Conservation (phyloP, 2,329 filamentous ascomycete species). For the Stagonosporopsis chrysanthemi region DNA sequence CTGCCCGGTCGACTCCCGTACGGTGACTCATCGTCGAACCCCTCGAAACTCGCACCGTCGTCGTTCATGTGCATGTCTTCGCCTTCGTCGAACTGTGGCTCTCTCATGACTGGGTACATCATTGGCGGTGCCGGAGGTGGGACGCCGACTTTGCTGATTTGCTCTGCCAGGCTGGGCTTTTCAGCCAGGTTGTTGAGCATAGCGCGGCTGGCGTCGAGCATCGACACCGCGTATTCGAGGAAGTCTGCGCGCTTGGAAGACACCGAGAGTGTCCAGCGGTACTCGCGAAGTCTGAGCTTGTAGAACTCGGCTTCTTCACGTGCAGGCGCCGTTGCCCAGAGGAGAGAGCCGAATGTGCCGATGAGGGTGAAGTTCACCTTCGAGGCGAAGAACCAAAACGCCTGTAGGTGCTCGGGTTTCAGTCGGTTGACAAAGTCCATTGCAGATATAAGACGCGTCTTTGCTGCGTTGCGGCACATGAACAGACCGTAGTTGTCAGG, state of each 20-base stretch:
- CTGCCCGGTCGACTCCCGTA: slow-evolving; percentile 35
- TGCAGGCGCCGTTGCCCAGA: slow-evolving; percentile 88
- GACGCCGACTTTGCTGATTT: slow-evolving; percentile 50
- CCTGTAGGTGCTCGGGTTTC: slow-evolving; percentile 82
- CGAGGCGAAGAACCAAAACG: slow-evolving; percentile 91
- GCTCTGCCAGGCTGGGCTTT: slow-evolving; percentile 52
- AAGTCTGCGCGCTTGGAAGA: slow-evolving; percentile 73
- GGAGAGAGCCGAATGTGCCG: slow-evolving; percentile 87
- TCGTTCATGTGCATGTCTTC: slow-evolving; percentile 42
- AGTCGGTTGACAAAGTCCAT: slow-evolving; percentile 98
- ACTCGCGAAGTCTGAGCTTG: slow-evolving; percentile 81
- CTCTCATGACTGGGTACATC: slow-evolving; percentile 34
- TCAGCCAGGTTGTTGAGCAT: slow-evolving; percentile 56
- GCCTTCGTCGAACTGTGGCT: slow-evolving; percentile 26
- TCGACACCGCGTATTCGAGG: slow-evolving; percentile 55
- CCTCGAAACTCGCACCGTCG: slow-evolving; percentile 41
- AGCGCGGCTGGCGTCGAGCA: slow-evolving; percentile 54
- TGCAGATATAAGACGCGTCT: slow-evolving; percentile 90
- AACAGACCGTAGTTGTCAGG: slow-evolving; percentile 83
- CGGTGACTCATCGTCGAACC: slow-evolving; percentile 39
- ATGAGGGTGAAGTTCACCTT: slow-evolving; percentile 94
- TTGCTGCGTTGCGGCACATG: slow-evolving; percentile 92
- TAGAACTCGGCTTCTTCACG: slow-evolving; percentile 94
- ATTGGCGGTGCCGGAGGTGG: slow-evolving; percentile 41
- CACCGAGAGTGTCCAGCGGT: slow-evolving; percentile 91